These are phyloP conservation scores for Peniophora sp. DNA, from an alignment of 1,284 basidiomycete genomes.

Conservation along the genomic window DNA sequence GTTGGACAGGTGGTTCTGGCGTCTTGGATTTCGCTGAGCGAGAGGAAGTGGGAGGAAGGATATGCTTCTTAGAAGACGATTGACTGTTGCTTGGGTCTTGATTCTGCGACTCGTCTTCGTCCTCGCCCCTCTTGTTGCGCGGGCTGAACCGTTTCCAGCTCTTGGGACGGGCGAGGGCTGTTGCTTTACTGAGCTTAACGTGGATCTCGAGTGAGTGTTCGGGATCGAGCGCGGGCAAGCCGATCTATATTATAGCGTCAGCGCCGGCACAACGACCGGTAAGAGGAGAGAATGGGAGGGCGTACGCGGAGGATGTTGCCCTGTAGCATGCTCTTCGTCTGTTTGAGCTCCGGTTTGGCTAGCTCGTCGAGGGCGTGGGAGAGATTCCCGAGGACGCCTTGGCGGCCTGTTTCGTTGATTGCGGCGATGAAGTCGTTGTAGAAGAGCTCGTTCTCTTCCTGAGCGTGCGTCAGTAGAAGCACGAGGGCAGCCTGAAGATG, in stretches of 20 bases:
- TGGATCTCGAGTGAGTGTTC: constrained; percentile 70
- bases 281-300: too few relatives aligned
- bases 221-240: constrained; percentile 55
- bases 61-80: too few relatives aligned
- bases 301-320: constrained; percentile 48
- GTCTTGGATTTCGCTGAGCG: too few relatives aligned
- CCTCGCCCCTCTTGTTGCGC: constrained; percentile 16
- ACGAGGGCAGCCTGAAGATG: constrained; percentile 3
- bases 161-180: constrained; percentile 65
- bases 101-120: too few relatives aligned
- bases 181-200: constrained; percentile 80
- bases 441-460: constrained; percentile 77
- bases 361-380: constrained; percentile 63
- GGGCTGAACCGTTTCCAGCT: constrained; percentile 77
- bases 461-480: too few relatives aligned
- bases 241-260: constrained; percentile 31
- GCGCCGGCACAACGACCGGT: too few relatives aligned
- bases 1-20: too few relatives aligned
- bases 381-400: constrained; percentile 65
- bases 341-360: constrained; percentile 60
- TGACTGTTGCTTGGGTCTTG: too few relatives aligned
- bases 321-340: constrained; percentile 58
- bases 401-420: constrained; percentile 24
- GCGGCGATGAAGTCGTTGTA: constrained; percentile 47
- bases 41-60: too few relatives aligned